These are phyloP conservation scores for Pythium phragmiticola DNA, from an alignment of 352 stramenopile species.

Conservation along the genomic window DNA sequence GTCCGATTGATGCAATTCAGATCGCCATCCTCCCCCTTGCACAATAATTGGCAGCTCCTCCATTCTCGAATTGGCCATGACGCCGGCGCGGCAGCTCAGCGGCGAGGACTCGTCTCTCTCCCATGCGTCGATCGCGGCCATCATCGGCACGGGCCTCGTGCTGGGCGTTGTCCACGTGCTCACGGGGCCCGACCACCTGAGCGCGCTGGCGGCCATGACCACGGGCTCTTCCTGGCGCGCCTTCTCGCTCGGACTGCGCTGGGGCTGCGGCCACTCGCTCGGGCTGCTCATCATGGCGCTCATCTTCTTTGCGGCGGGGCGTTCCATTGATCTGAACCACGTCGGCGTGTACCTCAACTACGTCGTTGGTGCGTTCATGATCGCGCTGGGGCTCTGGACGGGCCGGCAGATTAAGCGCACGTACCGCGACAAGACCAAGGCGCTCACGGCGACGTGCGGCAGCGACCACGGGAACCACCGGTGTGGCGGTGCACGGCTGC, in stretches of 20 bases:
- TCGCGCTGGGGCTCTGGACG: constrained; percentile 42
- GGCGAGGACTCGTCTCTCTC: constrained; percentile 28
- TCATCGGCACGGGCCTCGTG: constrained; percentile 56
- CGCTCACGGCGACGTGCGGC: no score
- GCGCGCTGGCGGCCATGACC: constrained; percentile 80
- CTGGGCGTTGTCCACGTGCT: constrained; percentile 58
- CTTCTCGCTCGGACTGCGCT: constrained; percentile 80
- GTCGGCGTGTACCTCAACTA: constrained; percentile 55
- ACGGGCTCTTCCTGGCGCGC: constrained; percentile 67
- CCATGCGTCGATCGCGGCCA: constrained; percentile 24
- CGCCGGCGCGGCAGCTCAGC: constrained; percentile 19
- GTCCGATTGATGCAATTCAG: no score
- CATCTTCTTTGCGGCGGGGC: constrained; percentile 55
- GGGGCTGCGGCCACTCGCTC: constrained; percentile 78
- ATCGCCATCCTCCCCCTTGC: no score
- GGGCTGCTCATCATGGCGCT: constrained; percentile 71
- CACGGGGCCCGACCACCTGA: constrained; percentile 84
- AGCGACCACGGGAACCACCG: no score
- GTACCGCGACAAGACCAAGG: constrained; percentile 21
- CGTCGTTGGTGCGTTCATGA: constrained; percentile 62
- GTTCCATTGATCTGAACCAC: constrained; percentile 37
- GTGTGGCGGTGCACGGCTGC: not conserved
- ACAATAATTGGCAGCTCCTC: no score
- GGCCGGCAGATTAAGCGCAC: constrained; percentile 35
- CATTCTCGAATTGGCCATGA: not conserved